Percentiles rank a stretch among this genome's conserved stretches.
Conservation (phyloP, 2,329 filamentous ascomycete genomes). For the Lasiodiplodia citricola region DNA sequence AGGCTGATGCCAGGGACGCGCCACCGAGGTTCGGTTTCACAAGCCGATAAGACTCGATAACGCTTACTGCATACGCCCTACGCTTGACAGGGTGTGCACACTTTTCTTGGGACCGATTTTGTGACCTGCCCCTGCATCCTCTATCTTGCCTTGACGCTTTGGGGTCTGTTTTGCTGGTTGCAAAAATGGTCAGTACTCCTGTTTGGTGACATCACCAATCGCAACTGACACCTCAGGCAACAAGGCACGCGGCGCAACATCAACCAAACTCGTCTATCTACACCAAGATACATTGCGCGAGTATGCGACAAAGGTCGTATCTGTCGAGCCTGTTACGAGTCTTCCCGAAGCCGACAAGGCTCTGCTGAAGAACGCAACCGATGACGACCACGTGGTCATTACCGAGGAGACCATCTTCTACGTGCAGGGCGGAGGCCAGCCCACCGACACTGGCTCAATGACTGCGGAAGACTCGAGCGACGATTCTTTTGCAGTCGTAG, state of each 20-base stretch:
- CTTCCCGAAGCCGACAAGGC: conserved; percentile 58
- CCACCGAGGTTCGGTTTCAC: not conserved
- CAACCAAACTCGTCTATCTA: conserved; percentile 40
- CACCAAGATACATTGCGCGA: conserved; percentile 48
- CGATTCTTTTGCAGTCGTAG: conserved; percentile 58
- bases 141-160: not conserved
- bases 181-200: not conserved
- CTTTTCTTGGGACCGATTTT: not conserved
- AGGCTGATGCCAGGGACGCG: not conserved
- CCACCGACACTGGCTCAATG: conserved; percentile 69
- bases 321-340: conserved; percentile 55
- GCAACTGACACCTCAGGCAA: not conserved
- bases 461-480: conserved; percentile 29
- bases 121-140: not conserved
- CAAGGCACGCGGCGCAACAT: conserved; percentile 3
- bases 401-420: conserved; percentile 75
- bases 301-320: conserved; percentile 52
- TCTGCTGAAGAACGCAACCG: conserved; percentile 63
- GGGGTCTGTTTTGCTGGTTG: not conserved
- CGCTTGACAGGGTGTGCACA: not conserved
- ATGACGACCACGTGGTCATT: conserved; percentile 62
- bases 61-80: conserved; percentile 8
- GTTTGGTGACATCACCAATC: not conserved
- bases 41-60: not conserved
- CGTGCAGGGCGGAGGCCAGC: conserved; percentile 76